These are phyloP conservation scores for Talaromyces amestolkiae DNA, from an alignment of 2,329 filamentous ascomycete species.

Conservation along the genomic window DNA sequence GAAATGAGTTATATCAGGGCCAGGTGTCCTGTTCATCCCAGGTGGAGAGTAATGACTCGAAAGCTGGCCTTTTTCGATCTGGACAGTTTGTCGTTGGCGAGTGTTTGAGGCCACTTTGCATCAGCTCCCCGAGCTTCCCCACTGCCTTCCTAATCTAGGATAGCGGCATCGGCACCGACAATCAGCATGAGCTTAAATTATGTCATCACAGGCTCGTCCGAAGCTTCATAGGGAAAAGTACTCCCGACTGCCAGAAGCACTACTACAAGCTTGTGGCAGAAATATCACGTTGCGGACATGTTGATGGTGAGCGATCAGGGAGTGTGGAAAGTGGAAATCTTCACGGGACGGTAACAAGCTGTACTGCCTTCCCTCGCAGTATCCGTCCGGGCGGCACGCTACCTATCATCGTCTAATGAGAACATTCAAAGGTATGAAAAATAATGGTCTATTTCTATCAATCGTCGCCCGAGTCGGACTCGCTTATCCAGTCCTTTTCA, in stretches of 20 bases:
- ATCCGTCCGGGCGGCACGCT: neutral
- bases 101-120: constrained; percentile 7
- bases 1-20: neutral
- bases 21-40: constrained; percentile 7
- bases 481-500: constrained; percentile 81
- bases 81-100: constrained; percentile 3
- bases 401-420: neutral
- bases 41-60: neutral
- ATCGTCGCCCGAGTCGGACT: constrained; percentile 48
- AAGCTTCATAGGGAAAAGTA: too few relatives aligned
- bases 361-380: neutral
- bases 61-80: constrained; percentile 6
- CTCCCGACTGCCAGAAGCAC: too few relatives aligned
- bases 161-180: neutral
- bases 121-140: constrained; percentile 2
- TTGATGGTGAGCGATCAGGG: too few relatives aligned
- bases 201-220: too few relatives aligned
- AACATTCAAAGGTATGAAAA: neutral
- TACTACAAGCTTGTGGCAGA: too few relatives aligned
- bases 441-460: constrained; percentile 21
- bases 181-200: constrained; percentile 2
- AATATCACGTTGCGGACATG: too few relatives aligned
- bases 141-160: neutral
- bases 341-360: too few relatives aligned
- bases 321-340: too few relatives aligned